These are phyloP conservation scores for Hortiboletus rubellus DNA, from an alignment of 1,284 basidiomycete species.

Conservation along the genomic window DNA sequence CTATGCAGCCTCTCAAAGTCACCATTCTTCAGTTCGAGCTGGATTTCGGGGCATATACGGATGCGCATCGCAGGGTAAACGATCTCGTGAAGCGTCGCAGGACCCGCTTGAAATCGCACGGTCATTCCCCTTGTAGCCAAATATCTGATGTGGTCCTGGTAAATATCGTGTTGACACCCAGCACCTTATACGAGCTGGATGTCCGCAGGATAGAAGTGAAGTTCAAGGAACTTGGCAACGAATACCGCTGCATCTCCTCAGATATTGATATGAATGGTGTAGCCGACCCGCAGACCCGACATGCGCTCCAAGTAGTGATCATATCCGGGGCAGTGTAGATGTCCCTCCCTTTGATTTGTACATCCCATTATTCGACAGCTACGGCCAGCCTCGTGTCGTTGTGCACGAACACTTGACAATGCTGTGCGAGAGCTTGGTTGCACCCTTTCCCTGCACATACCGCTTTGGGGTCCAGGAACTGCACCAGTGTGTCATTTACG, in stretches of 20 bases:
- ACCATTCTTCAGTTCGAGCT: slow-evolving; percentile 85
- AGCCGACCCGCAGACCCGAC: slow-evolving; percentile 76
- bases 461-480: slow-evolving; percentile 70
- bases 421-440: slow-evolving; percentile 76
- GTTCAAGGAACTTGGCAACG: slow-evolving; percentile 91
- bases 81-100: slow-evolving; percentile 82
- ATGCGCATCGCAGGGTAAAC: slow-evolving; percentile 89
- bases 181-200: slow-evolving; percentile 80
- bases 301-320: slow-evolving; percentile 92
- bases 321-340: slow-evolving; percentile 63
- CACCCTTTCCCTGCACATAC: slow-evolving; percentile 85
- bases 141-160: slow-evolving; percentile 90
- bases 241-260: slow-evolving; percentile 90
- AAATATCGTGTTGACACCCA: slow-evolving; percentile 93
- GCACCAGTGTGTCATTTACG: slow-evolving; percentile 66
- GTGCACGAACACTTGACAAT: slow-evolving; percentile 90
- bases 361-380: slow-evolving; percentile 85
- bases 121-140: slow-evolving; percentile 86
- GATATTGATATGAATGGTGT: slow-evolving; percentile 91
- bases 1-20: slow-evolving; percentile 81
- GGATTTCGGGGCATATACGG: slow-evolving; percentile 80
- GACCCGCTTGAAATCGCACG: slow-evolving; percentile 88
- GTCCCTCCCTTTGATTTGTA: slow-evolving; percentile 61
- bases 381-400: slow-evolving; percentile 83
- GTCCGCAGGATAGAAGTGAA: slow-evolving; percentile 88